Base-by-base conservation (phyloP, 768 basidiomycete species). In the Pulveroboletus sp. region DNA sequence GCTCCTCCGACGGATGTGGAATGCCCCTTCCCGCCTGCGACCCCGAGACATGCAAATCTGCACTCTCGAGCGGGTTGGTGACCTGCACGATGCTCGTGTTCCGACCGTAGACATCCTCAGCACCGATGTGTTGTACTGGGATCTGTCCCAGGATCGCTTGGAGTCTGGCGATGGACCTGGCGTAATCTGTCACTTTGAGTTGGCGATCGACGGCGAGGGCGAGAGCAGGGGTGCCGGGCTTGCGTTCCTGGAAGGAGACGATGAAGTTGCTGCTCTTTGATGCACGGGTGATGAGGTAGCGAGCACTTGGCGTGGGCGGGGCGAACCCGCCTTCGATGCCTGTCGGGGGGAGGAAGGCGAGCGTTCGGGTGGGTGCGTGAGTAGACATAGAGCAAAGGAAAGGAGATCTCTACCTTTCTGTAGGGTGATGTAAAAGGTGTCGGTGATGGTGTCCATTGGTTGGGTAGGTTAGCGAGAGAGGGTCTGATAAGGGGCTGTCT, bases 31-130 rank as follows among this genome's bases (percentile, higher is more conserved):
- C 85, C 5, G 76, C 76, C 13, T 73, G 76, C 59, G 82, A 83
- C 2, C 86, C 78, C 75, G 55, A 76, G 9, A 11, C 15, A 8
- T 41, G 26, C 17, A 57, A 4, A n/a, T 46, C 44, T n/a, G 3
- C 14, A 13, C 35, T 11, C 11, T 8, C 2, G 1, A 5, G 13
- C 6, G 42, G 17, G 0, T 51, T 38, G 5, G 46, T 78, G 7
- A 69, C 73, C 70, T 79, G 84, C 6, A 76, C 69, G 53, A 89
- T 86, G 64, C 82, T 80, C 8, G 75, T 83, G 63, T 87, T 74
- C 55, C 81, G 54, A 1, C 82, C 83, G 55, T 91, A 91, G 46
- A 89, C 82, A 60, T 91, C 87, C 64, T 85, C 71, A 39, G 77
- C 80, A 2, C 83, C 84, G 0, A 77, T 76, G 30, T 63, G 57